Base-by-base conservation (phyloP, 2,329 filamentous ascomycete genomes). In the Claviceps fusiformis region DNA sequence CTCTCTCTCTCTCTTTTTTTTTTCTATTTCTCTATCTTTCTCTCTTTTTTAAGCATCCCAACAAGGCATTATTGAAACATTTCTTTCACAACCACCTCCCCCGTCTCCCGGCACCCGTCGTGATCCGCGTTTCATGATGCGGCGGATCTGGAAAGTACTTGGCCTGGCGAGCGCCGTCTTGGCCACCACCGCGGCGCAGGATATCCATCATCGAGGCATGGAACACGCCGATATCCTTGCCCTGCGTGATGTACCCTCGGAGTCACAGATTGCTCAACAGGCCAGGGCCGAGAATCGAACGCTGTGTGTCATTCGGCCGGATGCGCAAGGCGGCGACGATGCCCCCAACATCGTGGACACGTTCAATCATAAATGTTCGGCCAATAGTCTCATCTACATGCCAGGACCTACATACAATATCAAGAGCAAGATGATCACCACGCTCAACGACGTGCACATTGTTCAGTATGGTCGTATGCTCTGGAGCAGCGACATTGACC, bases 401-500 rank as follows among this genome's bases (percentile, higher is more conserved):
- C 63, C 67, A 1, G 66, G 68, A 7, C 62, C 62, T 2, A 58
- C 60, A 8, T 72, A 72, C 62, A 62, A 67, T 54, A 68, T 72
- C 59, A 61, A 61, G 47, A 60, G 61, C 43, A 62, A 66, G 54
- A 70, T 72, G 68, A 66, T 65, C 27, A 71, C 68, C 0, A 56
- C 61, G 44, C 50, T 72, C 33, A 49, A 63, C 9, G 59, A 71
- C 45, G 68, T 73, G 33, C 68, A 72, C 46, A 77, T 78, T 17
- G 72, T 79, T 53, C 75, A 68, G 48, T 62, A 62, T 45, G 70
- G 70, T 7, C 62, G 62, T 47, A 58, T 72, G 31, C 63, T 69
- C 24, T 76, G 74, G 71, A 70, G 68, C 52, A 67, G 67, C 1
- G 68, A 78, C 57, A 73, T 79, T 9, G 58, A 67, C 7, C 80